Percentiles rank a stretch among this genome's conserved stretches.
Evolutionary conservation across 208 protist species (phyloP).

Genomic region (Wallacemonas sp.): DNA sequence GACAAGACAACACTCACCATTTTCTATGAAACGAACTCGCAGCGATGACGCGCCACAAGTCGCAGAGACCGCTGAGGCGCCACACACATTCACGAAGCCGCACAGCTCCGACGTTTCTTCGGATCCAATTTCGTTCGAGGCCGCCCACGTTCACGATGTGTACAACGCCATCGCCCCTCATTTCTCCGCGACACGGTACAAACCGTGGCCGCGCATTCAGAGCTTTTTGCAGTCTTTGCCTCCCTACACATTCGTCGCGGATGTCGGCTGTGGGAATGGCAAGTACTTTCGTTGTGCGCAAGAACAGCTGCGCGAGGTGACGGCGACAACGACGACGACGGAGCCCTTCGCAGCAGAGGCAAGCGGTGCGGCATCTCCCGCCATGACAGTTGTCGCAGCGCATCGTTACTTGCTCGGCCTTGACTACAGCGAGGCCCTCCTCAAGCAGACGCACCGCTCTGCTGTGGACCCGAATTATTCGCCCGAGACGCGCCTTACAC

Average conservation of each 20-base stretch:
- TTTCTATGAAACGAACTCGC: too few relatives aligned
- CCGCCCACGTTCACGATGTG: constrained; percentile 71
- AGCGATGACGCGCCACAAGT: too few relatives aligned
- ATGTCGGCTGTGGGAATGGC: constrained; percentile 90
- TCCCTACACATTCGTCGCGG: constrained; percentile 59
- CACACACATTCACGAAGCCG: too few relatives aligned
- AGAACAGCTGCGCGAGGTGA: constrained; percentile 5
- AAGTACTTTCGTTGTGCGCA: constrained; percentile 77
- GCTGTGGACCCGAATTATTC: constrained; percentile 42
- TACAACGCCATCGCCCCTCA: constrained; percentile 84
- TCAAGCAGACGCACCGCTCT: constrained; percentile 52
- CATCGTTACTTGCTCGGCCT: constrained; percentile 65
- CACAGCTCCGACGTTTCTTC: not conserved
- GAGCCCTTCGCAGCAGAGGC: not conserved
- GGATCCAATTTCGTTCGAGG: too few relatives aligned
- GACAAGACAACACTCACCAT: too few relatives aligned
- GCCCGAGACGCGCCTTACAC: not conserved
- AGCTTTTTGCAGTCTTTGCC: constrained; percentile 68
- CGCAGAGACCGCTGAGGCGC: too few relatives aligned
- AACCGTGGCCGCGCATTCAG: constrained; percentile 80
- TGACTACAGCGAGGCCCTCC: constrained; percentile 62
- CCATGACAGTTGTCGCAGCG: constrained; percentile 20
- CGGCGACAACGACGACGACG: not conserved
- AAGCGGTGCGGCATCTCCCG: not conserved
- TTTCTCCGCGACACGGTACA: constrained; percentile 89